Percentiles rank a stretch among this genome's conserved stretches.
Evolutionary conservation across 2,329 filamentous ascomycete genomes (phyloP).

Genomic region (Grosmannia clavigera): DNA sequence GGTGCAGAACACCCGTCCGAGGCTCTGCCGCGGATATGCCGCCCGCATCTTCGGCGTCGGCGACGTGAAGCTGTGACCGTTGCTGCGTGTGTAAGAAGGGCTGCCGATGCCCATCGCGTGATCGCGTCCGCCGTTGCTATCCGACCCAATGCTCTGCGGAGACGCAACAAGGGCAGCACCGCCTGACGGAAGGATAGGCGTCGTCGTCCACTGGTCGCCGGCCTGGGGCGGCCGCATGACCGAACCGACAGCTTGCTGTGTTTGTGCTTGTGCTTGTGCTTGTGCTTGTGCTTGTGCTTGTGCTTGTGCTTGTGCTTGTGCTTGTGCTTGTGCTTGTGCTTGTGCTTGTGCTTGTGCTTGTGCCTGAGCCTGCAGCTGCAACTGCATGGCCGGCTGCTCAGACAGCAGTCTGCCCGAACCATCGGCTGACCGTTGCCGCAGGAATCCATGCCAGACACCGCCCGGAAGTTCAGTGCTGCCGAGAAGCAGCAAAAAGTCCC

Average conservation of each 20-base stretch:
- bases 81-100: conserved; percentile 26
- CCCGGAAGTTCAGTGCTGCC: conserved; percentile 30
- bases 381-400: not conserved
- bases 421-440: conserved; percentile 13
- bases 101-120: conserved; percentile 26
- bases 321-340: not conserved
- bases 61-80: conserved; percentile 28
- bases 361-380: not conserved
- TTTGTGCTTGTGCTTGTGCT: not conserved
- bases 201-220: not conserved
- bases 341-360: too few species aligned
- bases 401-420: not conserved
- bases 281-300: not conserved
- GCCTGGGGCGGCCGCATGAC: not conserved
- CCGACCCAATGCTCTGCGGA: conserved; percentile 16
- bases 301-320: too few species aligned
- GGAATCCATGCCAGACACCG: conserved; percentile 27
- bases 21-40: conserved; percentile 38
- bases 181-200: conserved; percentile 14
- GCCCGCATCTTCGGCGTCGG: conserved; percentile 29
- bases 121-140: conserved; percentile 21
- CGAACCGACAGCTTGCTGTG: not conserved
- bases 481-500: conserved; percentile 37
- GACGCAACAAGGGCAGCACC: conserved; percentile 19
- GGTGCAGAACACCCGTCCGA: conserved; percentile 52